phyloP scores from a whole-genome alignment of 1,139 yeast species.

The Eremothecium cymbalariae region DNA sequence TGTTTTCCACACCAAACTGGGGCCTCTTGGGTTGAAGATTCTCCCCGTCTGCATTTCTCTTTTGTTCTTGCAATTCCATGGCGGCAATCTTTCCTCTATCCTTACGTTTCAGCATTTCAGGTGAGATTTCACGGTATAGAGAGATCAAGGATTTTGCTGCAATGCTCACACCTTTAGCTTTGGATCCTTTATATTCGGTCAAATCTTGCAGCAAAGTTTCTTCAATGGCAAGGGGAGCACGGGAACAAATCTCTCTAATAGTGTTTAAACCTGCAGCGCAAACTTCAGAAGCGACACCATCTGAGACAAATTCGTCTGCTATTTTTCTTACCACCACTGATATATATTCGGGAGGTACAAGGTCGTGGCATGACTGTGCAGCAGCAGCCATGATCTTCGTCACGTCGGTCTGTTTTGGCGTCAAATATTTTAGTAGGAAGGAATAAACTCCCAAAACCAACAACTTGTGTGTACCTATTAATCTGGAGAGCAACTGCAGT shows the following conservation, averaged over 20 bases:
- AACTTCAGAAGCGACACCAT: constrained; percentile 96
- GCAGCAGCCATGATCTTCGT: constrained; percentile 95
- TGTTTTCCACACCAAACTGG: constrained; percentile 66
- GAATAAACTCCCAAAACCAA: constrained; percentile 85
- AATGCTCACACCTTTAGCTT: constrained; percentile 85
- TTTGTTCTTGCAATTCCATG: constrained; percentile 62
- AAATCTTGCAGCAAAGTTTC: constrained; percentile 79
- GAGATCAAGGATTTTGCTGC: constrained; percentile 89
- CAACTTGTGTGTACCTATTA: constrained; percentile 90
- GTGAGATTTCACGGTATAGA: constrained; percentile 87
- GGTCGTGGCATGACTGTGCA: constrained; percentile 93
- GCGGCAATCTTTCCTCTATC: constrained; percentile 92
- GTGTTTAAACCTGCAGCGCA: constrained; percentile 97
- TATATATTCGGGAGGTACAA: constrained; percentile 91
- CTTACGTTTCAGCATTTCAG: constrained; percentile 82
- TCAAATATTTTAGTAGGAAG: constrained; percentile 75
- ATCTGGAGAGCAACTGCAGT: constrained; percentile 76
- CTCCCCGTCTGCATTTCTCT: constrained; percentile 31
- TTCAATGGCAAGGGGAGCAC: constrained; percentile 93
- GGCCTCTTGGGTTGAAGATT: constrained; percentile 37
- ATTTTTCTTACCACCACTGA: constrained; percentile 74
- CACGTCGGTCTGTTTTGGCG: constrained; percentile 90
- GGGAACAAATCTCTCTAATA: constrained; percentile 80
- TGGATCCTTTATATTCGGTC: constrained; percentile 83
- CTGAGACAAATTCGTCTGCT: constrained; percentile 96